phyloP scores from a whole-genome alignment of 352 stramenopile species.

The Blastocystis sp. region DNA sequence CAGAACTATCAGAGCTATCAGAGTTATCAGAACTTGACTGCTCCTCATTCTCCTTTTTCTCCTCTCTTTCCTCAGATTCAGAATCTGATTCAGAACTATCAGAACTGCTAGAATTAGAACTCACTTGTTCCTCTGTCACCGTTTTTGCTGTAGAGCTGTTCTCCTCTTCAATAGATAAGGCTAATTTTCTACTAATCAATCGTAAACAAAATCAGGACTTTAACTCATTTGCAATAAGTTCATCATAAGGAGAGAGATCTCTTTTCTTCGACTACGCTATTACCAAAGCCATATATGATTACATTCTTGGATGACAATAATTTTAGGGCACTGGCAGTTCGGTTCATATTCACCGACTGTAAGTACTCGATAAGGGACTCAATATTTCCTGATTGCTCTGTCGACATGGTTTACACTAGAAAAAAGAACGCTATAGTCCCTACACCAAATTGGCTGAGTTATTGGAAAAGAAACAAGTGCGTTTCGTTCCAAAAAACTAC shows the following conservation, averaged over 20 bases:
- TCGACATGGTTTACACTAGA: not conserved
- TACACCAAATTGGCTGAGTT: not conserved
- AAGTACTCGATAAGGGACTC: constrained; percentile 9
- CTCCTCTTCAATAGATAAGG: not conserved
- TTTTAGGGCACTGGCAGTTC: not conserved
- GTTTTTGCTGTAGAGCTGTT: not conserved
- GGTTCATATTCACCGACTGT: not conserved
- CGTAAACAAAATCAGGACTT: not conserved
- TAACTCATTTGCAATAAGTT: constrained; percentile 10
- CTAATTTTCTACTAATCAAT: not conserved
- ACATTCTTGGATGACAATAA: not conserved
- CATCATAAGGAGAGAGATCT: constrained; percentile 1
- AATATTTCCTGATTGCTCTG: not conserved
- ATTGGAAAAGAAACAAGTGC: not conserved
- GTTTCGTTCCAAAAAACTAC: not conserved
- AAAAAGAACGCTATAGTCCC: not conserved
- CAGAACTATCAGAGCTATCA: not conserved
- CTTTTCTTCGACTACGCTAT: constrained; percentile 43
- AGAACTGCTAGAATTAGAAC: not conserved
- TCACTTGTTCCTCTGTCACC: not conserved
- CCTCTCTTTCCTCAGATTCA: not conserved
- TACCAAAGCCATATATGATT: not conserved
- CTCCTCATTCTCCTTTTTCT: not conserved
- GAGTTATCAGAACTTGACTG: not conserved
- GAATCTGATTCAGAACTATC: not conserved